Base-by-base conservation (phyloP, 1,139 yeast genomes). In the Geotrichum reessii region DNA sequence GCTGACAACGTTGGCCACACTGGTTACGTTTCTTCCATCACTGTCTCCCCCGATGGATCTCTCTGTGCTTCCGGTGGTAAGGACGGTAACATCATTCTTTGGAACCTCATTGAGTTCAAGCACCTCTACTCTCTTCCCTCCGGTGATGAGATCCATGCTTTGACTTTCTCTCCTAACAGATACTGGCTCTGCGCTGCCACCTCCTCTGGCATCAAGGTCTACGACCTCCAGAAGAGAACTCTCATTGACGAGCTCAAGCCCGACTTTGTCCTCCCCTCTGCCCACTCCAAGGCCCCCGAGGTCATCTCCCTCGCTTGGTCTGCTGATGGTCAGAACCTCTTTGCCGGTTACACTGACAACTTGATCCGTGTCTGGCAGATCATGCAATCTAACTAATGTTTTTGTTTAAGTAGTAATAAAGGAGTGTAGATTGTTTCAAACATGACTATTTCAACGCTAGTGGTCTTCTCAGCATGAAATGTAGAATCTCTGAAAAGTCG, bases 141-240 rank as follows among this genome's bases (percentile, higher is more conserved):
- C 71, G 90, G 95, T 78, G 95, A 93, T 76, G 99, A 93, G 84
- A 93, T 95, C 73, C 90, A 89, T 81, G 95, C 97, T 77, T 86
- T 93, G 77, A 96, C 97, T 74, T 95, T 93, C 96, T 92, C 99
- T 78, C 99, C 99, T 81, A 89, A 90, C 96, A 92, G 99, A 87
- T 95, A 90, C 95, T 93, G 99, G 99, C 89, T 95, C 79, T 95
- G 97, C 78, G 99, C 98, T 81, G 99, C 99, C 76, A 93, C 99
- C 73, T 83, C 97, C 70, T 81, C 97, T 71, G 95, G 97, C 76
- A 90, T 95, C 83, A 92, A 91, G 91, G 87, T 95, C 85, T 93
- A 86, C 90, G 91, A 92, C 86, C 87, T 93, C 78, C 96, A 91
- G 83, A 93, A 89, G 82, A 87, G 96, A 82, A 81, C 82, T 73